A percentile compares a stretch with the other conserved stretches of the same genome.
These are phyloP conservation scores for Bidens hawaiensis DNA, from an alignment of 140 eudicot genomes.

Conservation along the genomic window DNA sequence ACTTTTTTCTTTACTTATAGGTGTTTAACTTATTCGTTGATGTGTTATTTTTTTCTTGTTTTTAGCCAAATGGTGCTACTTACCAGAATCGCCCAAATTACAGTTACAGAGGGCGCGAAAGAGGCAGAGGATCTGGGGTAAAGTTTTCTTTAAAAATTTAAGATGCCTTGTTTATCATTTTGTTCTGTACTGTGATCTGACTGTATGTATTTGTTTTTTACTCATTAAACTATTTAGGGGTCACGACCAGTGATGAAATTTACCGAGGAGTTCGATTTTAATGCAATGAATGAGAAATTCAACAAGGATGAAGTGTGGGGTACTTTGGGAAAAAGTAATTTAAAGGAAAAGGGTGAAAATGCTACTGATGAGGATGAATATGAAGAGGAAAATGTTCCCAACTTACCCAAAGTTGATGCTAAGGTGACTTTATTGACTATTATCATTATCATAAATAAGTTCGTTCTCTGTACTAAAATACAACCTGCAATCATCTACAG, in stretches of 20 bases:
- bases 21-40: too few species aligned
- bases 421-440: slow-evolving; percentile 37
- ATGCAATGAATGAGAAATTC: slow-evolving; percentile 94
- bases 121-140: slow-evolving; percentile 90
- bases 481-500: slow-evolving; percentile 34
- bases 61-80: slow-evolving; percentile 63
- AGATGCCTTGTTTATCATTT: neutral
- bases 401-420: slow-evolving; percentile 43
- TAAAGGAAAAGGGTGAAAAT: slow-evolving; percentile 48
- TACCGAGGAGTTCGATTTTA: slow-evolving; percentile 85
- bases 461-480: neutral
- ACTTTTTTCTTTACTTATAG: neutral
- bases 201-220: neutral
- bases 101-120: slow-evolving; percentile 74
- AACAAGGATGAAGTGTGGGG: slow-evolving; percentile 98
- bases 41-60: slow-evolving; percentile 2
- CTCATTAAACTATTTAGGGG: slow-evolving; percentile 28
- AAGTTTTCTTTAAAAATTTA: neutral
- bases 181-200: neutral
- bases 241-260: slow-evolving; percentile 62
- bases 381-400: slow-evolving; percentile 58
- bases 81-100: slow-evolving; percentile 46
- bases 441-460: neutral
- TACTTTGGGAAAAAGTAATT: slow-evolving; percentile 63
- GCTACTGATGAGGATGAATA: slow-evolving; percentile 54